Percentiles rank a stretch among this genome's conserved stretches.
Conservation (phyloP, 805 yeast genomes). For the Candida boleticola region DNA sequence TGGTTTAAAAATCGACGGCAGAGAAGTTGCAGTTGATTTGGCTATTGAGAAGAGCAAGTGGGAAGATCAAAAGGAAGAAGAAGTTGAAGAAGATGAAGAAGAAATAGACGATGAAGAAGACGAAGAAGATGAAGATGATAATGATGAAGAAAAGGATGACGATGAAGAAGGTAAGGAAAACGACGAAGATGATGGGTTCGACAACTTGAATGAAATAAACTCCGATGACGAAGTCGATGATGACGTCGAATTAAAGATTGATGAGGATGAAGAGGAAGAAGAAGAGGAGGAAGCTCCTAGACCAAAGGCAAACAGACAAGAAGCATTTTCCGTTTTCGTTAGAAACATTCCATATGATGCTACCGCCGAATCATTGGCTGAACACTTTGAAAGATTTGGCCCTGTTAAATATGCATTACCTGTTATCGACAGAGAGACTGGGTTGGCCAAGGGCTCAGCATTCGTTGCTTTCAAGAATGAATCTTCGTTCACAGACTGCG, state of each 20-base stretch:
- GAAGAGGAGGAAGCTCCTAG: constrained; percentile 25
- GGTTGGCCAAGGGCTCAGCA: constrained; percentile 90
- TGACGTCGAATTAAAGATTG: constrained; percentile 25
- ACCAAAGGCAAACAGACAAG: constrained; percentile 57
- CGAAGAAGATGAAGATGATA: constrained; percentile 39
- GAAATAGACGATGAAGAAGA: constrained; percentile 38
- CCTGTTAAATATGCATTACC: constrained; percentile 90
- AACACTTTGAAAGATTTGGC: constrained; percentile 83
- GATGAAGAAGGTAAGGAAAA: constrained; percentile 25
- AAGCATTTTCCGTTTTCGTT: constrained; percentile 73
- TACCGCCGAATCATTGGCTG: constrained; percentile 69
- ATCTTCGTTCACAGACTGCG: constrained; percentile 64
- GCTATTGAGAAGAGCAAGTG: constrained; percentile 88
- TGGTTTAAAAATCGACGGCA: constrained; percentile 80
- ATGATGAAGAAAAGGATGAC: constrained; percentile 32
- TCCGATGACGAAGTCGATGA: constrained; percentile 29
- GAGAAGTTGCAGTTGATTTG: constrained; percentile 91
- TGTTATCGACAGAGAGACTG: constrained; percentile 81
- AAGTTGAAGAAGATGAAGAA: constrained; percentile 34
- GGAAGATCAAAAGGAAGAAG: constrained; percentile 52
- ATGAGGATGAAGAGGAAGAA: constrained; percentile 33
- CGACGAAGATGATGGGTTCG: constrained; percentile 21
- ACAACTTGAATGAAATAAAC: constrained; percentile 30
- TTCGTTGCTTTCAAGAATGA: constrained; percentile 79
- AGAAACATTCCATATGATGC: constrained; percentile 96